Percentiles rank a stretch among this genome's conserved stretches.
phyloP scores from a whole-genome alignment of 2,329 filamentous ascomycete species.

The Epichloe scottii region DNA sequence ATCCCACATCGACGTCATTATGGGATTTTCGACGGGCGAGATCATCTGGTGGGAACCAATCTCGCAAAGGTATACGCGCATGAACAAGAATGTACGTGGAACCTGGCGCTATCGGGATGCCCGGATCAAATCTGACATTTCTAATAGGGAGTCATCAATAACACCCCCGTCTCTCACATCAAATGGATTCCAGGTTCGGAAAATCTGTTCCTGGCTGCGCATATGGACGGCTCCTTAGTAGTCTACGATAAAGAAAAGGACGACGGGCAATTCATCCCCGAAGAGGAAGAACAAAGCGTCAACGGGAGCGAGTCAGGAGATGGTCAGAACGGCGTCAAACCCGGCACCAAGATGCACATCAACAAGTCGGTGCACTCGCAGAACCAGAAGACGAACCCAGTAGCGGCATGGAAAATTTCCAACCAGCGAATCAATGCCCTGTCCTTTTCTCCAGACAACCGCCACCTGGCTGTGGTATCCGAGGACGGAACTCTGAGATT shows the following conservation, averaged over 20 bases:
- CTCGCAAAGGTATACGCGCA: constrained; percentile 83
- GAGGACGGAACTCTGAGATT: constrained; percentile 85
- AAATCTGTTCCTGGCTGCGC: constrained; percentile 79
- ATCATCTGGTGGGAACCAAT: constrained; percentile 99
- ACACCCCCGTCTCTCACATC: constrained; percentile 74
- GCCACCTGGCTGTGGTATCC: constrained; percentile 77
- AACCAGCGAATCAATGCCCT: constrained; percentile 86
- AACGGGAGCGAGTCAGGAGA: constrained; percentile 41
- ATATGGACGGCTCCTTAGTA: constrained; percentile 80
- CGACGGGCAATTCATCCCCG: constrained; percentile 64
- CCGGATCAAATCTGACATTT: constrained; percentile 2
- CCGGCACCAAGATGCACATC: constrained; percentile 48
- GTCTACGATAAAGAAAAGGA: constrained; percentile 98
- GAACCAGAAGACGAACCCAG: constrained; percentile 87
- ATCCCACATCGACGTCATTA: constrained; percentile 76
- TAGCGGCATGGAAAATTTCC: constrained; percentile 84
- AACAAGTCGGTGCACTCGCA: constrained; percentile 87
- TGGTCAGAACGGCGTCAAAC: constrained; percentile 18
- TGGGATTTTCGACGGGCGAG: constrained; percentile 93
- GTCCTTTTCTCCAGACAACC: constrained; percentile 79
- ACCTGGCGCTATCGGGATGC: not conserved
- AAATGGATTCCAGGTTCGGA: constrained; percentile 92
- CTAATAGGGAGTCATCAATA: constrained; percentile 69
- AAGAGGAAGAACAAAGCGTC: constrained; percentile 53
- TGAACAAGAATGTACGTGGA: constrained; percentile 77